These are phyloP conservation scores for Fulvia fulva DNA, from an alignment of 2,329 filamentous ascomycete species.

Conservation along the genomic window DNA sequence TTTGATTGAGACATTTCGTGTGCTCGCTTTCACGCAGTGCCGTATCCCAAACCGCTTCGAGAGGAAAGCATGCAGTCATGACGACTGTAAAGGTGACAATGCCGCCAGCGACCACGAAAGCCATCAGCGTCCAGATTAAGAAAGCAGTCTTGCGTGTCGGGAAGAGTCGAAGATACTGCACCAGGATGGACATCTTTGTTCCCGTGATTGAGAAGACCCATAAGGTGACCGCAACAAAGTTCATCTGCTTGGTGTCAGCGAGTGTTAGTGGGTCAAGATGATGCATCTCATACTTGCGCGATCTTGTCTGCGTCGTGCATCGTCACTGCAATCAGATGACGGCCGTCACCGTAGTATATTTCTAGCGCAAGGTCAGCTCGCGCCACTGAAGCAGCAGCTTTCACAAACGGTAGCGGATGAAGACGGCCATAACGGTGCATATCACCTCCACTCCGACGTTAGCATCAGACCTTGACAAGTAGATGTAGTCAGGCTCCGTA, in stretches of 20 bases:
- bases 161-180: constrained; percentile 10
- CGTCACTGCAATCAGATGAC: constrained; percentile 4
- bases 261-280: neutral
- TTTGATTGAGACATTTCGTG: constrained; percentile 10
- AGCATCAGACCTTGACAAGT: neutral
- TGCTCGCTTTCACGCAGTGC: neutral
- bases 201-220: constrained; percentile 6
- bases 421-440: too few species aligned
- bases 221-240: constrained; percentile 2
- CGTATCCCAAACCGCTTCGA: constrained; percentile 6
- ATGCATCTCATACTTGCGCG: neutral
- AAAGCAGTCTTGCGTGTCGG: neutral
- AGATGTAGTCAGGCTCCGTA: neutral
- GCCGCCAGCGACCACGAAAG: constrained; percentile 3
- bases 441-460: too few species aligned
- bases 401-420: too few species aligned
- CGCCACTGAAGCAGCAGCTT: neutral
- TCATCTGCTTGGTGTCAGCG: neutral
- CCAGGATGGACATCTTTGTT: constrained; percentile 9
- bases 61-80: constrained; percentile 6
- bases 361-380: neutral
- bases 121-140: constrained; percentile 8
- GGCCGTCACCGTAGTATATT: constrained; percentile 6
- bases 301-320: constrained; percentile 2
- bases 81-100: constrained; percentile 7